Conservation (phyloP, 352 stramenopile genomes). For the Albugo laibachii region DNA sequence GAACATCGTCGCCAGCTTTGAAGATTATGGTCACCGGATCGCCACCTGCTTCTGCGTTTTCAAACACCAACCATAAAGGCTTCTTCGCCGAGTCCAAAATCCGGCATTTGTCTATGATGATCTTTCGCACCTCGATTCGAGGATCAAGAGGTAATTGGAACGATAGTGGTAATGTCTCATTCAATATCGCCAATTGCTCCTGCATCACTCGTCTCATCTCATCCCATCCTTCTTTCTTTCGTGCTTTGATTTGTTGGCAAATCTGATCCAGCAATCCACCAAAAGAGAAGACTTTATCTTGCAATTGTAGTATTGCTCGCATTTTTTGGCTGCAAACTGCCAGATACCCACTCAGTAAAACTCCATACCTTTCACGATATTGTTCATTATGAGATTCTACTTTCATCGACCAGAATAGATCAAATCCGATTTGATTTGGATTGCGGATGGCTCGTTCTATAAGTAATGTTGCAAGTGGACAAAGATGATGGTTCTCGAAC, state of each 20-base stretch:
- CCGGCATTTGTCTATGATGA: constrained; percentile 3
- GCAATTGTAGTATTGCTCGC: not conserved
- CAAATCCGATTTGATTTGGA: constrained; percentile 4
- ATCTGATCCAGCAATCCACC: constrained; percentile 4
- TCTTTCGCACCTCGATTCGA: constrained; percentile 1
- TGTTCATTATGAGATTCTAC: constrained; percentile 5
- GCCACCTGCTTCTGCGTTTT: not conserved
- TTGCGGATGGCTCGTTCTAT: constrained; percentile 3
- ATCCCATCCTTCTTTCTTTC: constrained; percentile 12
- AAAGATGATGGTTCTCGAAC: constrained; percentile 9
- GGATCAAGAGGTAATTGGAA: constrained; percentile 10
- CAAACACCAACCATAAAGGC: constrained; percentile 9
- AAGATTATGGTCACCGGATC: constrained; percentile 13
- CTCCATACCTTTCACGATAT: constrained; percentile 5
- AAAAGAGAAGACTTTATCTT: constrained; percentile 2
- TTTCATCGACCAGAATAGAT: constrained; percentile 10
- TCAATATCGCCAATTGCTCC: constrained; percentile 33
- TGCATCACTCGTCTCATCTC: constrained; percentile 1
- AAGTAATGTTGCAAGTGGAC: constrained; percentile 6
- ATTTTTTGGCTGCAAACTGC: not conserved
- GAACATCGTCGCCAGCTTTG: constrained; percentile 63
- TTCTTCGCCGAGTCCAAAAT: constrained; percentile 13
- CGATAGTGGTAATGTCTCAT: constrained; percentile 18
- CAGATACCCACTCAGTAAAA: constrained; percentile 6
- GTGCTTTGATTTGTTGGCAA: constrained; percentile 6